Evolutionary conservation across 2,329 filamentous ascomycete genomes (phyloP), one percentile per base, ranked within the genome.

Genomic region (Periglandula ipomoeae): DNA sequence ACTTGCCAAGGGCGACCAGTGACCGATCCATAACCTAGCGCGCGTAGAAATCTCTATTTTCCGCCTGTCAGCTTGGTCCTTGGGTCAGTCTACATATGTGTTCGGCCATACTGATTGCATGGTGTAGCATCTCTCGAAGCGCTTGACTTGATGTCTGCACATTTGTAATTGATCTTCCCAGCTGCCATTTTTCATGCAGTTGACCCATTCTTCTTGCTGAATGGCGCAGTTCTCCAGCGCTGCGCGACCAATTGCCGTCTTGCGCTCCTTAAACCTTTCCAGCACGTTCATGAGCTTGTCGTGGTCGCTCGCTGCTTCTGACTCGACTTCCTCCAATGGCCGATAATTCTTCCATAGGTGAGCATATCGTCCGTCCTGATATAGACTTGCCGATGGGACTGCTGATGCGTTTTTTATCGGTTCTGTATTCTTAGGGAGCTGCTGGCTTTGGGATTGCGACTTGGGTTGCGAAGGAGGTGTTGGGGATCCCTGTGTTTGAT

Each of bases 301-400:
- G 59, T 89, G 82, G 58, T 93, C 86, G 35, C 79, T 81, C 63
- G 85, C 85, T 19, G 75, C 74, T 52, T 81, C 80, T 44, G 78
- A 74, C 59, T 91, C 84, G 52, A 94, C 70, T 49, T 85, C 74
- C 32, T 73, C 64, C 46, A 87, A 81, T 8, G 91, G 84, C 50
- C 78, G 78, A 74, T 98, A 98, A 50, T 79, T 88, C 68, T 89
- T 91, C 93, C 93, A 98, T 27, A 98, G 74, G 64, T 97, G 79
- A 49, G 90, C 89, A 67, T 82, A 82, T 40, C 78, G 74, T n/a
- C 78, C 78, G 59, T 82, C 78, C 49, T 71, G 75, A 61, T 73
- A 82, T 22, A 79, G 65, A 56, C 75, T 79, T 54, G 74, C 69
- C 1, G 60, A 57, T 1, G 78, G 78, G 5, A 79, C 72, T 3